Evolutionary conservation across 768 basidiomycete genomes (phyloP), one percentile per base, ranked within the genome.

Genomic region (Trametes punicea): DNA sequence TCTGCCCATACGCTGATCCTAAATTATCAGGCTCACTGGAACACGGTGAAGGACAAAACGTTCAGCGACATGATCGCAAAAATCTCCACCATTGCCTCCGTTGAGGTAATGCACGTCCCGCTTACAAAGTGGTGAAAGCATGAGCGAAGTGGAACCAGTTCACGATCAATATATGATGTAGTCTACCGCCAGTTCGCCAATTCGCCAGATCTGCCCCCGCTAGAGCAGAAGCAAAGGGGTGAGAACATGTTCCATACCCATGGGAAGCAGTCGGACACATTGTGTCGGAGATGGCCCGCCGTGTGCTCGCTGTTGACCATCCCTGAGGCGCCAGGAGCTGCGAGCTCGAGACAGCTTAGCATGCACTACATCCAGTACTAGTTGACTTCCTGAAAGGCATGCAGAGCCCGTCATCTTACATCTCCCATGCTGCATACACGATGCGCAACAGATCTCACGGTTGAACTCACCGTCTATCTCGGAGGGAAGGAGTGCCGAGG

Each of bases 11-110:
- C 11, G n/a, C 20, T 46, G 26, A 8, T 9, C 13, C 5, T 31
- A n/a, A 31, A 16, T 41, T 10, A 18, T 0, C 31, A 58, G 57
- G 46, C 50, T 1, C 57, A 58, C 18, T 42, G 39, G 40, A 33
- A 47, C 6, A 20, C 39, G 3, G 51, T 58, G n/a, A 42, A 26
- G 39, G 42, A 57, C 50, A 40, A 33, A n/a, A 33, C 42, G 4
- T 11, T 41, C 7, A 10, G 18, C 8, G 55, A 29, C 4, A 6
- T 45, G 23, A 30, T 56, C 47, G n/a, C 27, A 3, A 29, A 56
- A 34, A 15, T 44, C 25, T 45, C 36, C 25, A n/a, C 30, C 20
- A n/a, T 39, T 15, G 39, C 55, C 11, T 21, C 26, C 13, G 16
- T 44, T 6, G 23, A 34, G 4, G 20, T 55, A 6, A 23, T 55